Conservation (phyloP, 78 protist species). For the Trichosphaerium sp. region DNA sequence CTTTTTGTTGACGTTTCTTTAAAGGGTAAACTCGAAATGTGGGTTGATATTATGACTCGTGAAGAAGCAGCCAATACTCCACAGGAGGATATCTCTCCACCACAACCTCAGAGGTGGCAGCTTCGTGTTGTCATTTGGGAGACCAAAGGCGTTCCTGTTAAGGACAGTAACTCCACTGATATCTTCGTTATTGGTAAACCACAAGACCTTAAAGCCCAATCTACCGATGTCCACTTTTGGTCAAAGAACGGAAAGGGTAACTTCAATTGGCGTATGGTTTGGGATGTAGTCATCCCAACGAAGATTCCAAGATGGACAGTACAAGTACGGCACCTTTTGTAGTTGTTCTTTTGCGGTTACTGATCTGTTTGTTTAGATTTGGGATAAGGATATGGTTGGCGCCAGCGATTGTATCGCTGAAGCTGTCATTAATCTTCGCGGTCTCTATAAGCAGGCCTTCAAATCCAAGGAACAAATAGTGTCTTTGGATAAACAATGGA, state of each 20-base stretch:
- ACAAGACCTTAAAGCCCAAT: neutral
- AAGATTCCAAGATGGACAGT: neutral
- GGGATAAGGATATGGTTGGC: neutral
- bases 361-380: too few relatives aligned
- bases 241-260: neutral
- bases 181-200: neutral
- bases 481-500: neutral
- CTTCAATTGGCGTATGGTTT: constrained; percentile 12
- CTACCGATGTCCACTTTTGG: constrained; percentile 9
- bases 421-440: neutral
- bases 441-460: neutral
- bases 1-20: too few relatives aligned
- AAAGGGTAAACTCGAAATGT: constrained; percentile 13
- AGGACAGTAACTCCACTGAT: too few relatives aligned
- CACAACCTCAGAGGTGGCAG: neutral
- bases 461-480: neutral
- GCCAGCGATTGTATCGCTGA: neutral
- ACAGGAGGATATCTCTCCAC: neutral
- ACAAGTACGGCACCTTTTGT: too few relatives aligned
- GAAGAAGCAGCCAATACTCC: neutral
- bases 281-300: neutral
- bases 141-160: too few relatives aligned
- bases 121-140: constrained; percentile 5
- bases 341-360: too few relatives aligned
- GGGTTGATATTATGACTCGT: constrained; percentile 16